These are phyloP conservation scores for Mycena epipterygia DNA, from an alignment of 768 basidiomycete species.

Conservation along the genomic window DNA sequence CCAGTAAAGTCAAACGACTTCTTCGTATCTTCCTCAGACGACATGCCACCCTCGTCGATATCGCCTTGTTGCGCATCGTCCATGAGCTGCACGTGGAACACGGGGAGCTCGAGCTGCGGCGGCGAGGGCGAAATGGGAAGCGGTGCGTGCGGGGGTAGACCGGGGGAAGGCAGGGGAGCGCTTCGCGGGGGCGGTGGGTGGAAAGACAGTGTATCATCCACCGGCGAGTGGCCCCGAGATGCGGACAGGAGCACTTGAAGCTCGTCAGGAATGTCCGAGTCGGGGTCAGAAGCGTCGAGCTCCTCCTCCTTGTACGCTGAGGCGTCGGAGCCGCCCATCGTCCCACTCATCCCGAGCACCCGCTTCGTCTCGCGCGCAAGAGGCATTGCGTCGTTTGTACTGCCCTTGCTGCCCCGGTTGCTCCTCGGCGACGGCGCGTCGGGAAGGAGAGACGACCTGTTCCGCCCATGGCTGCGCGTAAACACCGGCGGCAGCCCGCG, in stretches of 20 bases:
- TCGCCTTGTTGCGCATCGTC: slow-evolving; percentile 59
- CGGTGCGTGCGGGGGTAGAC: slow-evolving; percentile 57
- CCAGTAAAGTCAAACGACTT: slow-evolving; percentile 90
- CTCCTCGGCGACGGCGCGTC: slow-evolving; percentile 35
- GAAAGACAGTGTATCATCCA: slow-evolving; percentile 58
- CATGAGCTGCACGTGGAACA: slow-evolving; percentile 60
- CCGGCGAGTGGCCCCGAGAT: slow-evolving; percentile 49
- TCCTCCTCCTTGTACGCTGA: slow-evolving; percentile 59
- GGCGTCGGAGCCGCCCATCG: slow-evolving; percentile 73
- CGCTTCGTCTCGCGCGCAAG: slow-evolving; percentile 67
- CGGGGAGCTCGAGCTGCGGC: slow-evolving; percentile 46
- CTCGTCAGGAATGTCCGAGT: slow-evolving; percentile 88
- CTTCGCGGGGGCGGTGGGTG: slow-evolving; percentile 35
- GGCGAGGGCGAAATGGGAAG: slow-evolving; percentile 45
- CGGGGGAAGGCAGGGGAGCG: slow-evolving; percentile 51
- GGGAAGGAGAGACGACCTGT: slow-evolving; percentile 43
- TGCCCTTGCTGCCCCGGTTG: slow-evolving; percentile 37
- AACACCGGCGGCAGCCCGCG: slow-evolving; percentile 49
- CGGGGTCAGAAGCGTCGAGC: slow-evolving; percentile 70
- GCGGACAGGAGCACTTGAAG: slow-evolving; percentile 71
- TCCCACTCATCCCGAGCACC: slow-evolving; percentile 74
- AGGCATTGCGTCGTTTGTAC: slow-evolving; percentile 44
- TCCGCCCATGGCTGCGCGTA: slow-evolving; percentile 45
- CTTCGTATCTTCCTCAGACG: slow-evolving; percentile 77
- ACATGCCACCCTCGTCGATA: slow-evolving; percentile 54